A percentile compares a stretch with the other conserved stretches of the same genome.
Conservation (phyloP, 331 rosid species). For the Spiraea crenata region DNA sequence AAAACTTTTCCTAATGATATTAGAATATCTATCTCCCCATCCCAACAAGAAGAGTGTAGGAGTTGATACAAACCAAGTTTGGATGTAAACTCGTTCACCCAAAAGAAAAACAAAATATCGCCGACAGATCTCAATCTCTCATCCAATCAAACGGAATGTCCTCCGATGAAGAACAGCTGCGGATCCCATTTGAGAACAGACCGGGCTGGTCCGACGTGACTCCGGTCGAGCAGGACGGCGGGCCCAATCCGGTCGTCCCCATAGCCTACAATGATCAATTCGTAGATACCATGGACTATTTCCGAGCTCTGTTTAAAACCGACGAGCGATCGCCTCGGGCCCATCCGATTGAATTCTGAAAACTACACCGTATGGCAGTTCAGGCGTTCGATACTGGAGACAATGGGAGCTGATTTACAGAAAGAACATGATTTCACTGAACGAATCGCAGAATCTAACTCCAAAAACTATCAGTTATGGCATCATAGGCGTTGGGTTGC, state of each 20-base stretch:
- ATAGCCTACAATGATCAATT: constrained; percentile 71
- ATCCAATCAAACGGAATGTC: constrained; percentile 26
- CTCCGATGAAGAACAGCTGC: constrained; percentile 24
- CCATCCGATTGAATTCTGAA: constrained; percentile 59
- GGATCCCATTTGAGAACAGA: constrained; percentile 43
- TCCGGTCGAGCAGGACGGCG: constrained; percentile 82
- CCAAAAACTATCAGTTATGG: constrained; percentile 96
- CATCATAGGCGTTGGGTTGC: constrained; percentile 97
- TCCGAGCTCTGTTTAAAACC: constrained; percentile 73
- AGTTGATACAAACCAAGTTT: too few relatives aligned
- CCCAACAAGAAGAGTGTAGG: too few relatives aligned
- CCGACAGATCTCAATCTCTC: not conserved
- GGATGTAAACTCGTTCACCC: too few relatives aligned
- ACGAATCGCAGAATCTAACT: constrained; percentile 45
- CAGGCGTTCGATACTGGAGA: constrained; percentile 66
- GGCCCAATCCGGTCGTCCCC: constrained; percentile 79
- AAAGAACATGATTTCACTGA: constrained; percentile 51
- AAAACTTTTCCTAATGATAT: too few relatives aligned
- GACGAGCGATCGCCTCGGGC: constrained; percentile 80
- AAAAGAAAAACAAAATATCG: too few relatives aligned
- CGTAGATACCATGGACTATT: constrained; percentile 71
- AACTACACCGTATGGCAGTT: constrained; percentile 95
- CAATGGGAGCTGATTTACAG: constrained; percentile 46
- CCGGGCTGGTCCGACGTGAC: constrained; percentile 68
- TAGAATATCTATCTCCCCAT: too few relatives aligned